These are phyloP conservation scores for Porodaedalea pini DNA, from an alignment of 1,284 basidiomycete genomes.

Conservation along the genomic window DNA sequence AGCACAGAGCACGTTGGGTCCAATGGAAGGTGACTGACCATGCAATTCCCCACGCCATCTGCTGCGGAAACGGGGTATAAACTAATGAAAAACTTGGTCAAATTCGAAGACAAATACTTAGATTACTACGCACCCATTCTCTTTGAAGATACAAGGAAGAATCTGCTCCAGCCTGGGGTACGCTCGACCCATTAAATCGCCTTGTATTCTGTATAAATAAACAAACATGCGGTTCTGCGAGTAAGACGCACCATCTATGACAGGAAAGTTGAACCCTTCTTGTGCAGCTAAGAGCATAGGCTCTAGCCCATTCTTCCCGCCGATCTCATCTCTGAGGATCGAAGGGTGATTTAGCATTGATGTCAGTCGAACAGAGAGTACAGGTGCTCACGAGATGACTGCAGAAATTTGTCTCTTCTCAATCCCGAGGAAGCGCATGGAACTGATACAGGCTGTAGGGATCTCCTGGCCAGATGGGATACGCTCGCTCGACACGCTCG, in stretches of 20 bases:
- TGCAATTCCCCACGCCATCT: conserved; percentile 42
- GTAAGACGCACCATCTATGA: conserved; percentile 34
- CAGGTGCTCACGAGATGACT: conserved; percentile 32
- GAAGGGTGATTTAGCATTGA: background rate
- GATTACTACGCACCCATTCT: conserved; percentile 31
- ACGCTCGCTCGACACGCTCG: conserved; percentile 37
- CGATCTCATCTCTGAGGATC: conserved; percentile 43
- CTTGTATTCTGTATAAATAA: conserved; percentile 23
- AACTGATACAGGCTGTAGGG: conserved; percentile 35
- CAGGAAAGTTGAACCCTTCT: conserved; percentile 33
- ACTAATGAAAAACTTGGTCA: conserved; percentile 35
- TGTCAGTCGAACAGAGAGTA: background rate
- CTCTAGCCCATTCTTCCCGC: conserved; percentile 57
- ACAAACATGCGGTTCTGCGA: conserved; percentile 24
- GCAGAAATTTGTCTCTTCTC: conserved; percentile 32
- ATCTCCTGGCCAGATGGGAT: conserved; percentile 29
- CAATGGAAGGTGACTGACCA: conserved; percentile 28
- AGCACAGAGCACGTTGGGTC: background rate
- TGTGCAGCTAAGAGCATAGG: conserved; percentile 42
- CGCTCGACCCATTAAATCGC: conserved; percentile 55
- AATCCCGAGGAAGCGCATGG: conserved; percentile 36
- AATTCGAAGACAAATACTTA: conserved; percentile 37
- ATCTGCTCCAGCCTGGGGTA: conserved; percentile 29
- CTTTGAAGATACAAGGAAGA: conserved; percentile 3
- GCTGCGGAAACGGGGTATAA: conserved; percentile 43